These are phyloP conservation scores for Apiospora phragmitis DNA, from an alignment of 2,329 filamentous ascomycete genomes.

Conservation along the genomic window DNA sequence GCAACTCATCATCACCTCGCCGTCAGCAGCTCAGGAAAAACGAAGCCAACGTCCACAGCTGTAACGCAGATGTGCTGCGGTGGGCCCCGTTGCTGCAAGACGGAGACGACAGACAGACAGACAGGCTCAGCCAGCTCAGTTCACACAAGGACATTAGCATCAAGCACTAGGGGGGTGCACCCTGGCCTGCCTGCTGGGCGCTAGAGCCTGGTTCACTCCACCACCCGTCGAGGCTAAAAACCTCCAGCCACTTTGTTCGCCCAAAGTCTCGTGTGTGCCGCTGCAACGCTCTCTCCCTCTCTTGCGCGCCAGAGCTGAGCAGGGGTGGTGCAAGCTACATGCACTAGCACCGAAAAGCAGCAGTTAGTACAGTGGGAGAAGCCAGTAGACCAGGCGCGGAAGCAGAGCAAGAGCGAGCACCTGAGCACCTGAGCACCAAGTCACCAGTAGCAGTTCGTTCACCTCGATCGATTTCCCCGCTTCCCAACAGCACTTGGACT, in stretches of 20 bases:
- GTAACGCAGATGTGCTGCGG: neutral
- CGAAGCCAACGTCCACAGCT: neutral
- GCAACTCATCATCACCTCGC: neutral
- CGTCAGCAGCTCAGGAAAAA: neutral
- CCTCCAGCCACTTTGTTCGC: constrained; percentile 10
- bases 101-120: neutral
- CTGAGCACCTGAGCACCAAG: constrained; percentile 2
- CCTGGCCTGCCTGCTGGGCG: neutral
- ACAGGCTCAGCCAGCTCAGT: neutral
- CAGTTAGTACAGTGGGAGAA: constrained; percentile 2
- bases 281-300: constrained; percentile 1
- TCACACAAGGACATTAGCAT: neutral
- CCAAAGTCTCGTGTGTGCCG: constrained; percentile 8
- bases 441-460: constrained; percentile 4
- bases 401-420: neutral
- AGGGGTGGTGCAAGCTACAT: constrained; percentile 2
- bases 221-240: constrained; percentile 10
- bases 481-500: constrained; percentile 2
- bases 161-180: neutral
- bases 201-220: constrained; percentile 1
- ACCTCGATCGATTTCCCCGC: constrained; percentile 8
- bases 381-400: neutral
- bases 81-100: neutral
- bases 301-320: neutral
- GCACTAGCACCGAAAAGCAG: neutral